Base-by-base conservation (phyloP, 2,329 filamentous ascomycete genomes). In the Phyllosticta citriasiana region DNA sequence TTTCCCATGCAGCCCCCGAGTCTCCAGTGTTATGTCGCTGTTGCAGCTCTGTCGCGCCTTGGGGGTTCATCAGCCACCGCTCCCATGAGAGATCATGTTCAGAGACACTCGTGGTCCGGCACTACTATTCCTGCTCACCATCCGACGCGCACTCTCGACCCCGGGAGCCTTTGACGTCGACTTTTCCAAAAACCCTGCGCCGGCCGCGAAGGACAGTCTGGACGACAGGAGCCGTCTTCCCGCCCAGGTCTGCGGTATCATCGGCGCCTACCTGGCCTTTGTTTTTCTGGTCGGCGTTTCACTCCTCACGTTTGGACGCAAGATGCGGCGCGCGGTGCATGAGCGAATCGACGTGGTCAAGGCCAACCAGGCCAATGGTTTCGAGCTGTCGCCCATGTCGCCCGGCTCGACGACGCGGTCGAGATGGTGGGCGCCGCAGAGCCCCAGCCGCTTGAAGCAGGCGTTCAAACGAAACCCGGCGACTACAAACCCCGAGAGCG, bases 241-340 rank as follows among this genome's bases (percentile, higher is more conserved):
- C 19, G 86, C 85, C 63, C 88, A 97, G 74, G 86, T 97, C 67
- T 88, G 88, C 65, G 90, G 87, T 66, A 88, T 97, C 63, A 82
- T 93, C 63, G 91, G 87, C 64, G 87, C 89, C 63, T 97, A 97
- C 83, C 81, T 92, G 62, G 73, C 90, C 63, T 89, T 85, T 40
- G 81, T 95, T 70, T 80, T 91, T 68, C 74, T 94, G 68, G 84
- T 94, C 68, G 86, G 89, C 67, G 78, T 84, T 35, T 77, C 78
- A 60, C 71, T 81, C n/a, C 73, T 80, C 64, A 79, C 77, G 1
- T 64, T 79, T 24, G 78, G 78, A 51, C 70, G 75, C 67, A 73
- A 68, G 60, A 72, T 77, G 67, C 72, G 78, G 63, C 71, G 72
- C 62, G 76, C 73, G 62, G 73, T 78, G 1, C 70, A 81, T 63